Conservation (phyloP, 2,329 filamentous ascomycete species). For the Pseudogymnoascus pannorum region DNA sequence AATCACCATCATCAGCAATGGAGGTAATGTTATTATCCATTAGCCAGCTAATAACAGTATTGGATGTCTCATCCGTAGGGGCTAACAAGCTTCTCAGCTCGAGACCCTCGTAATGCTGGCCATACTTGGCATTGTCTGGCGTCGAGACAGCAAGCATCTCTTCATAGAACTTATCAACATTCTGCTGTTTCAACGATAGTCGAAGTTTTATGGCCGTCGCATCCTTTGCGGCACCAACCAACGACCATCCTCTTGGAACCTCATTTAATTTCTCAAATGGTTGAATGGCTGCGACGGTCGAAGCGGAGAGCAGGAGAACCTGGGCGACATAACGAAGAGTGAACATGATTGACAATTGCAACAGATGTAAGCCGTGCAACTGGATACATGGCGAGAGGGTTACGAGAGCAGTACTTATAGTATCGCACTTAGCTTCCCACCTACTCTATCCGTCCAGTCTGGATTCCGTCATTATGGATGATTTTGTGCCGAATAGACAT, state of each 20-base stretch:
- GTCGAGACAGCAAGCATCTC: constrained; percentile 33
- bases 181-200: constrained; percentile 19
- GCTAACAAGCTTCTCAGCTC: constrained; percentile 38
- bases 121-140: constrained; percentile 39
- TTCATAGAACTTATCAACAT: constrained; percentile 18
- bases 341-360: constrained; percentile 14
- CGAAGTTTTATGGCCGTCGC: constrained; percentile 16
- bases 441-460: background rate
- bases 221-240: constrained; percentile 14
- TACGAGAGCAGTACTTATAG: background rate
- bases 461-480: background rate
- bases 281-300: constrained; percentile 12
- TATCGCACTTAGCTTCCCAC: background rate
- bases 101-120: constrained; percentile 39
- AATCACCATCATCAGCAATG: constrained; percentile 33
- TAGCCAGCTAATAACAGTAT: constrained; percentile 37
- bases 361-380: background rate
- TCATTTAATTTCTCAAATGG: constrained; percentile 17
- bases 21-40: constrained; percentile 28
- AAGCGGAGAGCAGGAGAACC: constrained; percentile 13
- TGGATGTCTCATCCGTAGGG: constrained; percentile 31
- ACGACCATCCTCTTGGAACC: constrained; percentile 18
- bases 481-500: background rate
- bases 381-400: background rate
- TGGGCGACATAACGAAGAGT: constrained; percentile 11